Conservation (phyloP, 305 asterid genomes). For the Ilex paraguariensis region DNA sequence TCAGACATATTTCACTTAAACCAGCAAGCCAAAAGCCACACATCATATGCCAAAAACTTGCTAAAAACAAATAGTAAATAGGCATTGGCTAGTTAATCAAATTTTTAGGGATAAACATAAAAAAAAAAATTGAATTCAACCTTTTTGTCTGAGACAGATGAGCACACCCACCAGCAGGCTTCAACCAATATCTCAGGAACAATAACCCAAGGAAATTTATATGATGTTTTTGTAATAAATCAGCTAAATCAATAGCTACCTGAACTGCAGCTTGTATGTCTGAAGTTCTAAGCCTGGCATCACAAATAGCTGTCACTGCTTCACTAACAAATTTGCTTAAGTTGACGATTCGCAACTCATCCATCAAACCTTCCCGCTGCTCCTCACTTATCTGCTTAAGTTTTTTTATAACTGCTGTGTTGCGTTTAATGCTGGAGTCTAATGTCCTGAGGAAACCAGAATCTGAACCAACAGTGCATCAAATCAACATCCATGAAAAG, state of each 20-base stretch:
- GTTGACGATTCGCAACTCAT: constrained; percentile 88
- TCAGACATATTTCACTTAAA: too few species aligned
- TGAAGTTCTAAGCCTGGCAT: constrained; percentile 88
- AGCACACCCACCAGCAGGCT: neutral
- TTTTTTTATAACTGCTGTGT: constrained; percentile 95
- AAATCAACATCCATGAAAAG: constrained; percentile 11
- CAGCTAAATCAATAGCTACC: constrained; percentile 32
- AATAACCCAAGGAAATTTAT: constrained; percentile 10
- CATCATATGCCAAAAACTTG: too few species aligned
- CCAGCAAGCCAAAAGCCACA: too few species aligned
- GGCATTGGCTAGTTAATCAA: too few species aligned
- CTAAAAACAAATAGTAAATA: too few species aligned
- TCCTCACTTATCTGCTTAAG: constrained; percentile 96
- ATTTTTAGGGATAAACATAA: too few species aligned
- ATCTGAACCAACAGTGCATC: constrained; percentile 43
- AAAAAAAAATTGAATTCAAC: too few species aligned
- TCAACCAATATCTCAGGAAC: neutral
- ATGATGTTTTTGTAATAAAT: neutral
- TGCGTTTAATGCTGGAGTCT: constrained; percentile 98
- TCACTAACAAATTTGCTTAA: constrained; percentile 98
- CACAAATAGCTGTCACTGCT: constrained; percentile 95
- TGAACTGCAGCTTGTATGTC: constrained; percentile 97
- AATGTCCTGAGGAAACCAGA: constrained; percentile 83
- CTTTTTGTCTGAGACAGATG: too few species aligned
- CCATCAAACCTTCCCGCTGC: constrained; percentile 92